Evolutionary conservation across 305 asterid species (phyloP), one percentile per base, ranked within the genome.

Genomic region (Andrographis paniculata): DNA sequence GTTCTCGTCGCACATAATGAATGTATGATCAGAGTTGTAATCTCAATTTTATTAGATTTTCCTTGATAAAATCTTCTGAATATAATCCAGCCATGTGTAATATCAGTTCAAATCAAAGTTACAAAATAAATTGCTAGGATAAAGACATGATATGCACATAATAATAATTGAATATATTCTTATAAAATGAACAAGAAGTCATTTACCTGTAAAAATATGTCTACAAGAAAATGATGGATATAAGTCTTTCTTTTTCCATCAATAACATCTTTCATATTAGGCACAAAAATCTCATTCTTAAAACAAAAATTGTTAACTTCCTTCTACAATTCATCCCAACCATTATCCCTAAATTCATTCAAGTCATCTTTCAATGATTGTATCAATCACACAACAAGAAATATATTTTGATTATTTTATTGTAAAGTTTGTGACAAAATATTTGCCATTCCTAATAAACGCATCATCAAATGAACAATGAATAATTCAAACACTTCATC

Each of bases 341-440:
- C 42, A 36, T 36, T 16, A 36, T 36, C 42, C 42, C 42, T 36
- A 36, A 36, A 36, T 36, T 36, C 15, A 2, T 36, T 36, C 42
- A 36, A 36, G 42, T 36, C 42, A 36, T 16, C 1, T 36, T 36
- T 2, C 42, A 36, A 36, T 11, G 42, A 11, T 36, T 7, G 13
- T n/a, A 36, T 36, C 42, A 36, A 2, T 36, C 15, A n/a, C 13
- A 36, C 15, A 36, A 7, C 42, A 2, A 1, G 4, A 7, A 16
- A n/a, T 36, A n/a, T n/a, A n/a, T n/a, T n/a, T n/a, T n/a, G n/a
- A n/a, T n/a, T n/a, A n/a, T n/a, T n/a, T n/a, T n/a, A 36, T 7
- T n/a, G 13, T 36, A 2, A 36, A 11, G 15, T 36, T n/a, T 16
- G 13, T 16, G n/a, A n/a, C n/a, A n/a, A n/a, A n/a, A n/a, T n/a